Evolutionary conservation across 768 basidiomycete genomes (phyloP), one percentile per base, ranked within the genome.

Genomic region (Psilocybe subaeruginosa): DNA sequence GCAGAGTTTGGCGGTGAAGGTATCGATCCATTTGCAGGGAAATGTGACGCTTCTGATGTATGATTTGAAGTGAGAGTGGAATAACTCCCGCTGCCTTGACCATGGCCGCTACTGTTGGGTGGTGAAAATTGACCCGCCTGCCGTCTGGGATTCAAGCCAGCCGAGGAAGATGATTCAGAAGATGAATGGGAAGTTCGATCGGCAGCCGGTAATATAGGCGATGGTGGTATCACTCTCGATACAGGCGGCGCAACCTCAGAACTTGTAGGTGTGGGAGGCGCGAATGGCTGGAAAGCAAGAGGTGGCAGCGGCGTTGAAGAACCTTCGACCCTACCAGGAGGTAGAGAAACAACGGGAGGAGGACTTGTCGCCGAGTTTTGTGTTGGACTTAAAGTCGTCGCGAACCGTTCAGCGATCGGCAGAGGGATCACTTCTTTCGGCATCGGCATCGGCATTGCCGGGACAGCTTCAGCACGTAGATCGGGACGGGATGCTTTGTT

Each of bases 321-420:
- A 37, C 11, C 29, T 9, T 33, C 29, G 23, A 29, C 35, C 17
- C 19, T 46, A 14, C 16, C 16, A 45, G 45, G 33, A 5, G 50
- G 3, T 8, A 54, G 45, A 33, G 56, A 27, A 33, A 31, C 31
- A 43, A 53, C 39, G 11, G 56, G 45, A 1, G 57, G 23, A 30
- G 19, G 27, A 7, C 8, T 31, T 4, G 23, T 31, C 19, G 33
- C 35, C 11, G 53, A 33, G 33, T 43, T 17, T 49, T 45, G 23
- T n/a, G 35, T 37, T 2, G 66, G 46, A n/a, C 64, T 50, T 3
- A 67, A 39, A 1, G 76, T 76, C 1, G 77, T 81, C 9, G 79
- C 82, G 64, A 83, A 85, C 60, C 73, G 72, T 16, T 74, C 78
- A 3, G 82, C 82, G 58, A 84, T 83, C 23, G 83, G 82, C 19